phyloP scores from a whole-genome alignment of 2,329 filamentous ascomycete species.

The Clonostachys rhizophaga region DNA sequence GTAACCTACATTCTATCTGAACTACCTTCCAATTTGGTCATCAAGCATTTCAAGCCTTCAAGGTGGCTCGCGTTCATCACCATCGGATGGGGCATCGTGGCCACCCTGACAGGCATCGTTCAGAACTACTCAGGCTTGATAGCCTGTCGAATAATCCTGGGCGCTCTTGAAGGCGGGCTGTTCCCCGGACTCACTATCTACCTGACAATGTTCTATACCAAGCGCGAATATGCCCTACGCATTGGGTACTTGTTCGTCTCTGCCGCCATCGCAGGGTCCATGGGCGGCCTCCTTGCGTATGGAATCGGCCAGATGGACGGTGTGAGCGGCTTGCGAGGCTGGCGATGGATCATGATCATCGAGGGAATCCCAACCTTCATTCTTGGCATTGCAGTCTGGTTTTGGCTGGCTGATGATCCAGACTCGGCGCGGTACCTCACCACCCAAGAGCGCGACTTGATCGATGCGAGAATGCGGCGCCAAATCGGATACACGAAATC shows the following conservation, averaged over 20 bases:
- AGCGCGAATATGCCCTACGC: conserved; percentile 43
- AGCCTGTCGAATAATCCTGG: conserved; percentile 36
- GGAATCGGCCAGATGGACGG: conserved; percentile 31
- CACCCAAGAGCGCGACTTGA: conserved; percentile 37
- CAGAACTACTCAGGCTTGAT: conserved; percentile 32
- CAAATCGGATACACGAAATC: conserved; percentile 19
- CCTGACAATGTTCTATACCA: conserved; percentile 48
- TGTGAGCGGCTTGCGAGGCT: conserved; percentile 12
- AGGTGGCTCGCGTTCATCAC: conserved; percentile 9
- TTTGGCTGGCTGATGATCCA: conserved; percentile 18
- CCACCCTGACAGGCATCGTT: conserved; percentile 40
- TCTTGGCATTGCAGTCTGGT: conserved; percentile 17
- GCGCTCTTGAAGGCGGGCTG: conserved; percentile 38
- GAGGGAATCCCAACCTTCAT: conserved; percentile 29
- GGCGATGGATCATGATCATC: conserved; percentile 58
- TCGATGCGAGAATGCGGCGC: conserved; percentile 16
- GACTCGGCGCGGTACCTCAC: conserved; percentile 53
- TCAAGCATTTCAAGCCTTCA: conserved; percentile 29
- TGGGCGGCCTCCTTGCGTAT: conserved; percentile 19
- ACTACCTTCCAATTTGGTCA: conserved; percentile 34
- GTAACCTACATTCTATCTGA: conserved; percentile 30
- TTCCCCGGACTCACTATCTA: conserved; percentile 29
- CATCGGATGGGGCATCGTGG: conserved; percentile 6
- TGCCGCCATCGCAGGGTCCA: conserved; percentile 25
- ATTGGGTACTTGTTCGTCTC: conserved; percentile 32